Conservation (phyloP, 1,139 yeast genomes). For the Zygoascus meyerae region DNA sequence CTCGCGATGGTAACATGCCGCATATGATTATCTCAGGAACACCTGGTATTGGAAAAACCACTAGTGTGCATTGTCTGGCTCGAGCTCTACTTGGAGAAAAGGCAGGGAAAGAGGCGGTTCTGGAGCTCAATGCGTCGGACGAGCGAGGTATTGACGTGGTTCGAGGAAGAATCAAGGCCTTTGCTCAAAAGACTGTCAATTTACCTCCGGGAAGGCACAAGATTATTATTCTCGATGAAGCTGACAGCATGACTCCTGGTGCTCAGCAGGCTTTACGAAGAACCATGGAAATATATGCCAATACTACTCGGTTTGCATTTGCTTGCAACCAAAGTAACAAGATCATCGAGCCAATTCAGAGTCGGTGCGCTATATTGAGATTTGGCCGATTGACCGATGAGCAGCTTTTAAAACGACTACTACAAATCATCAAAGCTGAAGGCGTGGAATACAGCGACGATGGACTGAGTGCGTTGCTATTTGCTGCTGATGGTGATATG, state of each 20-base stretch:
- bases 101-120: slow-evolving; percentile 70
- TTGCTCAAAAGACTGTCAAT: slow-evolving; percentile 87
- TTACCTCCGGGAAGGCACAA: slow-evolving; percentile 75
- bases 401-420: slow-evolving; percentile 70
- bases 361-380: slow-evolving; percentile 91
- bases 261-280: slow-evolving; percentile 97
- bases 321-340: slow-evolving; percentile 94
- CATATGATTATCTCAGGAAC: slow-evolving; percentile 82
- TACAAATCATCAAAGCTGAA: slow-evolving; percentile 68
- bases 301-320: slow-evolving; percentile 93
- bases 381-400: slow-evolving; percentile 77
- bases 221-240: slow-evolving; percentile 87
- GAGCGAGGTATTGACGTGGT: slow-evolving; percentile 96
- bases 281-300: slow-evolving; percentile 94
- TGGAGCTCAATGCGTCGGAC: slow-evolving; percentile 92
- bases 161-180: slow-evolving; percentile 83
- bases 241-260: slow-evolving; percentile 97
- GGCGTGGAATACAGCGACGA: slow-evolving; percentile 76
- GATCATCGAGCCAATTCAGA: slow-evolving; percentile 93
- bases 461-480: slow-evolving; percentile 90
- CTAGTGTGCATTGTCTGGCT: slow-evolving; percentile 88
- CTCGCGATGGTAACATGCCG: slow-evolving; percentile 93
- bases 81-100: slow-evolving; percentile 66
- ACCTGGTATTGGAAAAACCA: slow-evolving; percentile 97
- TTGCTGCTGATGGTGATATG: slow-evolving; percentile 98